Percentiles rank a stretch among this genome's conserved stretches.
Conservation (phyloP, 768 basidiomycete genomes). For the Tylopilus felleus region DNA sequence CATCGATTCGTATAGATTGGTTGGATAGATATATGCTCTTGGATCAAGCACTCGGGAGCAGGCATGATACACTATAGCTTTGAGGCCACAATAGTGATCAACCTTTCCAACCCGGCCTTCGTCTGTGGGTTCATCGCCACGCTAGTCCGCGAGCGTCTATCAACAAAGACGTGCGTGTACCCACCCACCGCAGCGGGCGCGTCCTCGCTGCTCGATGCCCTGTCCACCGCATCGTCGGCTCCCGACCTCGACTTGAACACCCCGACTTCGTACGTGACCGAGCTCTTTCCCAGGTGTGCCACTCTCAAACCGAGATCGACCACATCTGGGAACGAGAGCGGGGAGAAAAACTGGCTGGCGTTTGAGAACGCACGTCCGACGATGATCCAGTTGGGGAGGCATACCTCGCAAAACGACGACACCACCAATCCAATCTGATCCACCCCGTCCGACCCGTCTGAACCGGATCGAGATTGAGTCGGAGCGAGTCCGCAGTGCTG, state of each 20-base stretch:
- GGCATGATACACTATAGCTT: slow-evolving; percentile 19
- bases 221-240: not conserved
- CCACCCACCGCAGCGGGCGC: slow-evolving; percentile 44
- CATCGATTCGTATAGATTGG: not conserved
- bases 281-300: slow-evolving; percentile 64
- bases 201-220: slow-evolving; percentile 11
- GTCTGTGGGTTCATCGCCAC: slow-evolving; percentile 40
- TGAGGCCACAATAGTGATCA: not conserved
- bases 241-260: slow-evolving; percentile 49
- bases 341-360: slow-evolving; percentile 57
- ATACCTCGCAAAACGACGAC: slow-evolving; percentile 65
- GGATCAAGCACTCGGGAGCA: too few species aligned
- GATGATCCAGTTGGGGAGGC: too few species aligned
- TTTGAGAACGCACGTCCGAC: not conserved
- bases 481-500: slow-evolving; percentile 58
- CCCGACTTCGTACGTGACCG: slow-evolving; percentile 76
- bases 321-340: slow-evolving; percentile 69
- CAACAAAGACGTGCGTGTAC: slow-evolving; percentile 86
- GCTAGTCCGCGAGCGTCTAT: slow-evolving; percentile 55
- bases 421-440: slow-evolving; percentile 72
- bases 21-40: not conserved
- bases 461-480: slow-evolving; percentile 28
- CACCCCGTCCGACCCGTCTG: not conserved
- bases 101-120: slow-evolving; percentile 42
- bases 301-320: slow-evolving; percentile 71